These are phyloP conservation scores for Clonostachys rosea DNA, from an alignment of 2,329 filamentous ascomycete genomes.

Conservation along the genomic window DNA sequence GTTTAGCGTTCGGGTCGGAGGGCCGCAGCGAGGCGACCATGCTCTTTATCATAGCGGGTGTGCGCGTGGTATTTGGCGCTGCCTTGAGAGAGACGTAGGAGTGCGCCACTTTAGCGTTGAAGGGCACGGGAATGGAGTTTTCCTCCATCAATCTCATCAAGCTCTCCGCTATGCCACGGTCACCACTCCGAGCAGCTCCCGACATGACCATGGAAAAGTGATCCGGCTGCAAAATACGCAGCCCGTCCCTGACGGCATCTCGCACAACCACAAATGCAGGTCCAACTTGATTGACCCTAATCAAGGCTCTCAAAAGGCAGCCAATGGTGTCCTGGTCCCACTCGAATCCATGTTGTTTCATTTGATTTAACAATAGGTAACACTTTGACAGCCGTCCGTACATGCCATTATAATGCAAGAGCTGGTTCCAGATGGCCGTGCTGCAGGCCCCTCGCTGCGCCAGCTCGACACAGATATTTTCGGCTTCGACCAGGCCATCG, in stretches of 20 bases:
- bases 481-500: constrained; percentile 25
- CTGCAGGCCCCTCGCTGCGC: constrained; percentile 43
- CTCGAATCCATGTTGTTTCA: constrained; percentile 39
- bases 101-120: constrained; percentile 31
- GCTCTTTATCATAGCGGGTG: constrained; percentile 14
- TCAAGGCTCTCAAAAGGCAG: constrained; percentile 42
- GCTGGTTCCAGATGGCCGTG: constrained; percentile 71
- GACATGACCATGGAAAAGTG: constrained; percentile 51
- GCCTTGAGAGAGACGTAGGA: not conserved
- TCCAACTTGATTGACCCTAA: constrained; percentile 41
- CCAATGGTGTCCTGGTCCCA: constrained; percentile 47
- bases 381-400: constrained; percentile 47
- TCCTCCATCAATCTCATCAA: constrained; percentile 37
- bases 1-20: constrained; percentile 6
- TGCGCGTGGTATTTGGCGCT: constrained; percentile 8
- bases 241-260: constrained; percentile 31
- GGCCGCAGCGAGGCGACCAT: constrained; percentile 20
- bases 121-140: constrained; percentile 32
- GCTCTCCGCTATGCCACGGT: constrained; percentile 33
- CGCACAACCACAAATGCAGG: constrained; percentile 44
- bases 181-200: constrained; percentile 38
- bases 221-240: constrained; percentile 38
- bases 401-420: constrained; percentile 66
- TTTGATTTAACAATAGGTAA: constrained; percentile 40
- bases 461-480: constrained; percentile 39